These are phyloP conservation scores for Clausena lansium DNA, from an alignment of 345 rosid genomes.

Conservation along the genomic window DNA sequence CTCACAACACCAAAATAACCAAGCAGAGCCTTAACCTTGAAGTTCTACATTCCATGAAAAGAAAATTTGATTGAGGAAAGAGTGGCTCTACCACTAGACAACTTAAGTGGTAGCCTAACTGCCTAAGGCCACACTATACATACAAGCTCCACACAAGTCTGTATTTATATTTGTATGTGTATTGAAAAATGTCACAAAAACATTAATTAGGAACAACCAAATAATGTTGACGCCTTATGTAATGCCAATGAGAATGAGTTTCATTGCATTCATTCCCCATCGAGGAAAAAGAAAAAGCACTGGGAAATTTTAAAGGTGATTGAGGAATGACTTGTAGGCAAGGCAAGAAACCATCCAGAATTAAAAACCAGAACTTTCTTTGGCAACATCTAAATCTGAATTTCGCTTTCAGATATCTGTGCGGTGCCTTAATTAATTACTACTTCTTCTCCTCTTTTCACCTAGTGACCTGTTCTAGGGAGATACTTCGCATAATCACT, in stretches of 20 bases:
- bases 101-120: too few species aligned
- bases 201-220: background rate
- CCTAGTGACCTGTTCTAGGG: background rate
- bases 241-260: background rate
- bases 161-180: too few species aligned
- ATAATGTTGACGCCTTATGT: background rate
- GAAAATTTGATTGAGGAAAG: too few species aligned
- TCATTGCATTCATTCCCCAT: background rate
- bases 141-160: too few species aligned
- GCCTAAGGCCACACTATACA: too few species aligned
- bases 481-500: background rate
- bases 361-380: background rate
- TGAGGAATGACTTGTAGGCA: conserved; percentile 22
- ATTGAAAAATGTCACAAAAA: too few species aligned
- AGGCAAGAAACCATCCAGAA: conserved; percentile 15
- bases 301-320: background rate
- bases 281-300: background rate
- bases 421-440: background rate
- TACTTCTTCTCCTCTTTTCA: background rate
- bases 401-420: background rate
- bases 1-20: too few species aligned
- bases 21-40: too few species aligned
- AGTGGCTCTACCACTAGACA: too few species aligned
- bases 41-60: too few species aligned
- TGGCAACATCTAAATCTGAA: background rate